These are phyloP conservation scores for Colletotrichum tanaceti DNA, from an alignment of 2,329 filamentous ascomycete genomes.

Conservation along the genomic window DNA sequence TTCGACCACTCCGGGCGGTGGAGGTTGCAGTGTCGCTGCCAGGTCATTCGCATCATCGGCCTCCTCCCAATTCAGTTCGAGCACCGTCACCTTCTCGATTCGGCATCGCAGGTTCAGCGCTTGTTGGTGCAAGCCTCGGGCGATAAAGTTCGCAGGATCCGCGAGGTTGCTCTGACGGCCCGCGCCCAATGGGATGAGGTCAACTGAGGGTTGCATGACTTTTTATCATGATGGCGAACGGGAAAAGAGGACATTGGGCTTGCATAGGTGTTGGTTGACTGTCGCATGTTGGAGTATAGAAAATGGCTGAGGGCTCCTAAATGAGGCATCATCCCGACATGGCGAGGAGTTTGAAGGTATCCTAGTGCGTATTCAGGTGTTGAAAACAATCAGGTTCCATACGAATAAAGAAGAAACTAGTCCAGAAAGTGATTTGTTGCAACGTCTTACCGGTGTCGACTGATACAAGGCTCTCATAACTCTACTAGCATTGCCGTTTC, in stretches of 20 bases:
- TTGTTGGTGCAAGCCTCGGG: slow-evolving; percentile 64
- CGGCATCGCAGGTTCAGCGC: slow-evolving; percentile 58
- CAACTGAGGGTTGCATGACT: slow-evolving; percentile 34
- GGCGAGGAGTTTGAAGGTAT: slow-evolving; percentile 26
- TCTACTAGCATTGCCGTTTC: too few species aligned
- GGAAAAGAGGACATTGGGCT: not conserved
- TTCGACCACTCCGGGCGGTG: slow-evolving; percentile 25
- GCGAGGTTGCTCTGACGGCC: slow-evolving; percentile 61
- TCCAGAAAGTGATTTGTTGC: not conserved
- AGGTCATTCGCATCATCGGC: slow-evolving; percentile 61
- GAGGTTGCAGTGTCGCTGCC: slow-evolving; percentile 54
- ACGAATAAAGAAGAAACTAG: not conserved
- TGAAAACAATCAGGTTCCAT: not conserved
- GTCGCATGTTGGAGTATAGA: not conserved
- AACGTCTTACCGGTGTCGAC: not conserved
- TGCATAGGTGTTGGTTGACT: not conserved
- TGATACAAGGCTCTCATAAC: not conserved
- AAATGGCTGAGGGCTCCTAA: not conserved
- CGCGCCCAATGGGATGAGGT: slow-evolving; percentile 61
- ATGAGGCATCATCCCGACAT: slow-evolving; percentile 21
- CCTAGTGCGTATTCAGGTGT: slow-evolving; percentile 1
- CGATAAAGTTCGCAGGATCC: slow-evolving; percentile 64
- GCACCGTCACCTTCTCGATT: slow-evolving; percentile 57
- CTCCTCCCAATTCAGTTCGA: slow-evolving; percentile 62
- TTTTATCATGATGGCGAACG: not conserved